Evolutionary conservation across 164 flowering plant genomes (phyloP).

Genomic region (Euptelea pleiosperma): DNA sequence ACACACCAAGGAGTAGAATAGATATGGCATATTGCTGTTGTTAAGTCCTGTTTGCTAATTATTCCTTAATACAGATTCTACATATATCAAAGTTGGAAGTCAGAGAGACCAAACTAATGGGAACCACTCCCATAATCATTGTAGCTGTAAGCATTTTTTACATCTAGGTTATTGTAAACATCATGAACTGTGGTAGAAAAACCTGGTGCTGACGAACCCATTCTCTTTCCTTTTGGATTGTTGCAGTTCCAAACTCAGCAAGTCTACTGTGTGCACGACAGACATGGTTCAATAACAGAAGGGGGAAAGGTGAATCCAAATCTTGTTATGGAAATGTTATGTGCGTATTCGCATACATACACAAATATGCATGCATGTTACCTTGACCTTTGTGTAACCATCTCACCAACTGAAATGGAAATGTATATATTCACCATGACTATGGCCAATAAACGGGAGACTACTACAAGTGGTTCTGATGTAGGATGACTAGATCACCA

Average conservation of each 20-base stretch:
- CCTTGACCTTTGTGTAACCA: no score
- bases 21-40: not conserved
- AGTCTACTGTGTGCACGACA: slow-evolving; percentile 79
- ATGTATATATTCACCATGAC: no score
- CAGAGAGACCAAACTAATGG: slow-evolving; percentile 89
- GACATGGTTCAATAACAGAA: slow-evolving; percentile 63
- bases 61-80: slow-evolving; percentile 54
- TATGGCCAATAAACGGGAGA: no score
- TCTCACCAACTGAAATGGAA: no score
- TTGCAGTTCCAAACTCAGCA: slow-evolving; percentile 96
- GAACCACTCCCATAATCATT: slow-evolving; percentile 71
- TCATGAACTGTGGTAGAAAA: not conserved
- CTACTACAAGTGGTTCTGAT: no score
- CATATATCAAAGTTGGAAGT: slow-evolving; percentile 88
- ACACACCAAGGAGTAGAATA: not conserved
- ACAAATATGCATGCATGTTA: no score
- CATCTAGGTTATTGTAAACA: not conserved
- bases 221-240: slow-evolving; percentile 3
- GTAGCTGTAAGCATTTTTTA: slow-evolving; percentile 51
- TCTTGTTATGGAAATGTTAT: not conserved
- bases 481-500: no score
- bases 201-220: not conserved
- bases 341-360: not conserved
- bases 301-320: slow-evolving; percentile 66
- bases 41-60: not conserved